A percentile compares a stretch with the other conserved stretches of the same genome.
These are phyloP conservation scores for Inonotus hispidus DNA, from an alignment of 1,284 basidiomycete genomes.

Conservation along the genomic window DNA sequence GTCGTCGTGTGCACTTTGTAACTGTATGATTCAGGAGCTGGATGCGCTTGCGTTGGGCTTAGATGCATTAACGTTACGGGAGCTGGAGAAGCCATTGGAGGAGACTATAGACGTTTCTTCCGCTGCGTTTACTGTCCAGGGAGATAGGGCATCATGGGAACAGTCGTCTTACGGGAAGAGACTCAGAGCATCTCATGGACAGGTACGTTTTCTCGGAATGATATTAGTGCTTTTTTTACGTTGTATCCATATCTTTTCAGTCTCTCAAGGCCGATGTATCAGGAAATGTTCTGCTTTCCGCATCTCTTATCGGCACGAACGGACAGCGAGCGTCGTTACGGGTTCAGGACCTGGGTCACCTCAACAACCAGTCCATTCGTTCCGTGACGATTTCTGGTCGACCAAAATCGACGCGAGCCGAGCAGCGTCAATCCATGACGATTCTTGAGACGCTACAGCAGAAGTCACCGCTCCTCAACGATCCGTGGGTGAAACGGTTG, in stretches of 20 bases:
- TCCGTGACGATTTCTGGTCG: conserved; percentile 5
- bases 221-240: not conserved
- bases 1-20: not conserved
- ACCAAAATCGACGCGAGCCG: conserved; percentile 4
- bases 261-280: not conserved
- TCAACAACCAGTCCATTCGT: not conserved
- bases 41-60: not conserved
- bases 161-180: conserved; percentile 1
- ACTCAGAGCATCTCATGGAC: not conserved
- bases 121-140: not conserved
- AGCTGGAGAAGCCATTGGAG: not conserved
- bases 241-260: not conserved
- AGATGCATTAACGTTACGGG: not conserved
- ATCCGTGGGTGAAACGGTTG: conserved; percentile 3
- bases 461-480: not conserved
- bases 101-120: not conserved
- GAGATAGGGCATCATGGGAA: not conserved
- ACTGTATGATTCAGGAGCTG: not conserved
- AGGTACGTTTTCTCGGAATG: not conserved
- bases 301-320: not conserved
- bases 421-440: not conserved
- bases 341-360: not conserved
- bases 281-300: not conserved
- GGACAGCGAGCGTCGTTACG: not conserved
- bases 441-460: conserved; percentile 3